Conservation (phyloP, 768 basidiomycete genomes). For the Rhodotorula toruloides region DNA sequence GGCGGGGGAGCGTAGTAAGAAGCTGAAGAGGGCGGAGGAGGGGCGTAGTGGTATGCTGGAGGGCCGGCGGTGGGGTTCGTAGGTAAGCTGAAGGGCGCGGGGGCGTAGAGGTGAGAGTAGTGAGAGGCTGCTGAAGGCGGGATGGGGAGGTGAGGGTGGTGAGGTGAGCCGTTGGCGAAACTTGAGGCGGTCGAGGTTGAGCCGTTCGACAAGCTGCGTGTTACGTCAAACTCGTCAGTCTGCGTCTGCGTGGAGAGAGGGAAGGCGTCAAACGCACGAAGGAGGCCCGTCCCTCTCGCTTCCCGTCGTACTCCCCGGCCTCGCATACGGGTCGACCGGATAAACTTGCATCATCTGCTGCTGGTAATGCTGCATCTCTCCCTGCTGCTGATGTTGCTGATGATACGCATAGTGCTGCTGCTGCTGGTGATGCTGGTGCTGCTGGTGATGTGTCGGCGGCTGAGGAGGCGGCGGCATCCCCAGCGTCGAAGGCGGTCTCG, state of each 20-base stretch:
- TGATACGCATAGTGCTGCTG: background rate
- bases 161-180: conserved; percentile 1
- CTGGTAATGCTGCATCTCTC: background rate
- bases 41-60: background rate
- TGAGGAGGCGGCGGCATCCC: no score
- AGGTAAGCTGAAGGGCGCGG: no score
- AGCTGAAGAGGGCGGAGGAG: background rate
- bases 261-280: background rate
- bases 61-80: background rate
- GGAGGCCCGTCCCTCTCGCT: conserved; percentile 9
- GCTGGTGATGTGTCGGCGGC: no score
- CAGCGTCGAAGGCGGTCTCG: conserved; percentile 6
- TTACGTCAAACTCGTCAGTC: background rate
- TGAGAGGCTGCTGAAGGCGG: background rate
- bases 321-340: background rate
- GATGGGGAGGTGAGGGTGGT: background rate
- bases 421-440: background rate
- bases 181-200: conserved; percentile 5
- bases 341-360: background rate
- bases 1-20: no score
- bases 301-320: conserved; percentile 1
- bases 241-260: no score
- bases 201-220: conserved; percentile 4
- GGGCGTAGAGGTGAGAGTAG: conserved; percentile 6
- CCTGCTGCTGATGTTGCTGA: background rate